Conservation (phyloP, 805 yeast species). For the Metschnikowia vanudenii region DNA sequence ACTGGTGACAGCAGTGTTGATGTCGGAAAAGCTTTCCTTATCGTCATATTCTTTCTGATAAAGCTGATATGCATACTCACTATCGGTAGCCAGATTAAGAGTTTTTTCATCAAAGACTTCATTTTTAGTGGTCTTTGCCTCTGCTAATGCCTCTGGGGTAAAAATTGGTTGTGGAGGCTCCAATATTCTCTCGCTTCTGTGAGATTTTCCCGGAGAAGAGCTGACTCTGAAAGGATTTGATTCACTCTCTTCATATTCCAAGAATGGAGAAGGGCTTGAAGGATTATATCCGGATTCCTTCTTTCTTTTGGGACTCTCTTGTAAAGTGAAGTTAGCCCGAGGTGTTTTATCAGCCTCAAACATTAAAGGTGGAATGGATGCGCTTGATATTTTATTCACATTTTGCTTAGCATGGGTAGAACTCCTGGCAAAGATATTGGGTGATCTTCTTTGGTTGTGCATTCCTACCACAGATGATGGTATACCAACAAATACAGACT, state of each 20-base stretch:
- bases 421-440: conserved; percentile 43
- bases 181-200: conserved; percentile 49
- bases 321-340: conserved; percentile 63
- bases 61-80: conserved; percentile 33
- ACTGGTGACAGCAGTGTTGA: conserved; percentile 29
- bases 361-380: conserved; percentile 13
- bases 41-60: conserved; percentile 36
- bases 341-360: conserved; percentile 38
- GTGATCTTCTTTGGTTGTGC: conserved; percentile 39
- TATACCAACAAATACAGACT: conserved; percentile 25
- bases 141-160: conserved; percentile 61
- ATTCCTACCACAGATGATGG: conserved; percentile 31
- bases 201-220: conserved; percentile 31
- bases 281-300: conserved; percentile 31
- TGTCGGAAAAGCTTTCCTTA: conserved; percentile 35
- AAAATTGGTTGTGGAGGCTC: conserved; percentile 68
- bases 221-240: conserved; percentile 33
- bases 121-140: conserved; percentile 42
- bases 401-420: conserved; percentile 22
- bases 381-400: conserved; percentile 2
- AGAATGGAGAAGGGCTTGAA: conserved; percentile 42
- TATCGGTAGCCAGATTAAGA: conserved; percentile 25
- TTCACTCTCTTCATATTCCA: conserved; percentile 31
- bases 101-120: conserved; percentile 32
- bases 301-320: conserved; percentile 67